Evolutionary conservation across 495 filamentous ascomycete species (phyloP).

Genomic region (Neurospora sublineolata): DNA sequence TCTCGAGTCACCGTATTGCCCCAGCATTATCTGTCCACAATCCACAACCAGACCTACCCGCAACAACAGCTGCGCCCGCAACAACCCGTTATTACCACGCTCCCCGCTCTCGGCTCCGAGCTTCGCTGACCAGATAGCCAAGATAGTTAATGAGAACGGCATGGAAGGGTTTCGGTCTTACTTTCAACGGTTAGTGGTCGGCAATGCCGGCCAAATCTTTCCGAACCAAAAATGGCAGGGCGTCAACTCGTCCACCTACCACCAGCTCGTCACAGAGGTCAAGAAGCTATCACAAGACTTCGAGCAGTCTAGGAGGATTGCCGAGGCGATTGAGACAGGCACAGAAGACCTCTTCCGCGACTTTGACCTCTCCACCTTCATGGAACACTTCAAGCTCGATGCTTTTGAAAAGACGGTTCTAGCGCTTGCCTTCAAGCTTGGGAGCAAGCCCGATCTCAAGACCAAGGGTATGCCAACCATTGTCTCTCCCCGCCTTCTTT

Average conservation of each 20-base stretch:
- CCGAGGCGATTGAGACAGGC: slow-evolving; percentile 77
- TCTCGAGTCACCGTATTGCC: not conserved
- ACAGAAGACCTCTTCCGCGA: slow-evolving; percentile 82
- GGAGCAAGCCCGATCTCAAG: slow-evolving; percentile 65
- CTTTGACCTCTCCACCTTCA: slow-evolving; percentile 83
- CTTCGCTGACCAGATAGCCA: slow-evolving; percentile 2
- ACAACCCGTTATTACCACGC: not conserved
- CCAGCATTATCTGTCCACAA: too few relatives aligned
- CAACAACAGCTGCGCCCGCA: not conserved
- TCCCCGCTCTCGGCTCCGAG: not conserved
- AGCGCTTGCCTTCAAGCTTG: slow-evolving; percentile 76
- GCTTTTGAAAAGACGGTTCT: slow-evolving; percentile 78
- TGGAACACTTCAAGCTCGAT: slow-evolving; percentile 89
- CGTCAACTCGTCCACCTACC: slow-evolving; percentile 62
- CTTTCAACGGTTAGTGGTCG: slow-evolving; percentile 75
- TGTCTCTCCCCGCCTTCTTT: slow-evolving; percentile 1
- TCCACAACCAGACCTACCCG: not conserved
- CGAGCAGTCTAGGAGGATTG: slow-evolving; percentile 77
- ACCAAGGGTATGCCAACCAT: slow-evolving; percentile 60
- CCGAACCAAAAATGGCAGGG: slow-evolving; percentile 31
- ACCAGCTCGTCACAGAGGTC: slow-evolving; percentile 72
- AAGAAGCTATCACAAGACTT: slow-evolving; percentile 69
- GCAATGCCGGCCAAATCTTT: slow-evolving; percentile 80
- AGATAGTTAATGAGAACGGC: slow-evolving; percentile 90
- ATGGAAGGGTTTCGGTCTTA: slow-evolving; percentile 94